Conservation (phyloP, 345 rosid species). For the Raphanus sativus region DNA sequence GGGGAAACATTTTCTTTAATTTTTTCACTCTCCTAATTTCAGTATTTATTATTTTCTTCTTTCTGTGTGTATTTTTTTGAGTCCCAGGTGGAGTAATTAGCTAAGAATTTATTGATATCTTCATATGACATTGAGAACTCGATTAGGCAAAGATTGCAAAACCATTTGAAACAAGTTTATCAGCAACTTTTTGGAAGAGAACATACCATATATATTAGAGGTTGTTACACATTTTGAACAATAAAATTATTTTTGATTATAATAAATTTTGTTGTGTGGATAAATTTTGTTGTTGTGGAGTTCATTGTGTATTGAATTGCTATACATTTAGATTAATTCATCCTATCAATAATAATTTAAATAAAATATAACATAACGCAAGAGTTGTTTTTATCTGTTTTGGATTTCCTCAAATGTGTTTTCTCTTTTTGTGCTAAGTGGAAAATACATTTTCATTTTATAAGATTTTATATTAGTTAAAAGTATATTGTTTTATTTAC, state of each 20-base stretch:
- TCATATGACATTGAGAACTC: not conserved
- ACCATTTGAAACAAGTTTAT: not conserved
- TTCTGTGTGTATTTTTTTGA: not conserved
- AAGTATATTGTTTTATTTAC: not conserved
- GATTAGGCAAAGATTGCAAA: not conserved
- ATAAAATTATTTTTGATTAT: not conserved
- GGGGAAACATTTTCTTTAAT: not conserved
- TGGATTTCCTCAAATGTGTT: not conserved
- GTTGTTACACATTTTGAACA: not conserved
- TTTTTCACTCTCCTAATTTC: not conserved
- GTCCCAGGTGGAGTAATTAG: not conserved
- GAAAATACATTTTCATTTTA: not conserved
- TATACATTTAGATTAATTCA: not conserved
- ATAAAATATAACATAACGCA: not conserved
- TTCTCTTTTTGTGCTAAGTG: not conserved
- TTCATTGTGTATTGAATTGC: not conserved
- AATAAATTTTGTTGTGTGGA: not conserved
- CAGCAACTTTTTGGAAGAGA: not conserved
- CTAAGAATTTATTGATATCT: not conserved
- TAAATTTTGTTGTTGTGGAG: not conserved
- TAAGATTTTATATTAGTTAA: not conserved
- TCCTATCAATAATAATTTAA: not conserved
- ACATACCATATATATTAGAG: not conserved
- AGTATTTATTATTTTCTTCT: not conserved
- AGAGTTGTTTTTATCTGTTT: not conserved